Percentiles rank a stretch among this genome's conserved stretches.
phyloP scores from a whole-genome alignment of 164 flowering plant genomes.

The Vitis riparia region DNA sequence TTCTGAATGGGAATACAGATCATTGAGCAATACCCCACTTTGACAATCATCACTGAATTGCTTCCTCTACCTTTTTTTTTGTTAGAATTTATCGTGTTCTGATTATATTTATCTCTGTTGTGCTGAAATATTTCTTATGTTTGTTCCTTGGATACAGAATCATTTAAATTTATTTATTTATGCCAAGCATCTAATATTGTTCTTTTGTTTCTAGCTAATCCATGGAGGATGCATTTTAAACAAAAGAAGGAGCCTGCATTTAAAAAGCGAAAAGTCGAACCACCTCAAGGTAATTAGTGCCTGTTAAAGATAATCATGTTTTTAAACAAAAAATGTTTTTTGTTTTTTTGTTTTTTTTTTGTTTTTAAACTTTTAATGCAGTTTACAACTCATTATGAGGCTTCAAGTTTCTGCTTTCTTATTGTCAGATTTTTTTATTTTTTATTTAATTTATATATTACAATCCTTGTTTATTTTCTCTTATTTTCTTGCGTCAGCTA shows the following conservation, averaged over 20 bases:
- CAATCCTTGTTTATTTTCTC: background rate
- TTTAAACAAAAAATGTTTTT: background rate
- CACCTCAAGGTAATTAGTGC: conserved; percentile 58
- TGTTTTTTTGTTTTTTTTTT: background rate
- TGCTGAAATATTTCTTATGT: background rate
- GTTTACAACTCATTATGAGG: background rate
- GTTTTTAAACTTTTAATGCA: background rate
- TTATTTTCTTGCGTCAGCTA: conserved; percentile 13
- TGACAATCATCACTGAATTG: too few relatives aligned
- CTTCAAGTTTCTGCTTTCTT: background rate
- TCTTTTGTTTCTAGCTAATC: conserved; percentile 44
- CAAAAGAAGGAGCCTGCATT: conserved; percentile 70
- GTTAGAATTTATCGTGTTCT: too few relatives aligned
- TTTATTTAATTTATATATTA: background rate
- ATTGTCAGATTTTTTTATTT: background rate
- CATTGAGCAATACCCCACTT: too few relatives aligned
- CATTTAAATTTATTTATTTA: background rate
- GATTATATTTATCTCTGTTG: background rate
- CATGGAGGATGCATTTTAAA: conserved; percentile 54
- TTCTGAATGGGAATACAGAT: too few relatives aligned
- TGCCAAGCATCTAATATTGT: conserved; percentile 1
- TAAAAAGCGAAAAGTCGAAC: conserved; percentile 72
- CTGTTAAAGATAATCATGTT: background rate
- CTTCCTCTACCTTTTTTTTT: too few relatives aligned
- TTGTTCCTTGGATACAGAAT: background rate